phyloP scores from a whole-genome alignment of 2,329 filamentous ascomycete genomes.

The Remersonia thermophila region DNA sequence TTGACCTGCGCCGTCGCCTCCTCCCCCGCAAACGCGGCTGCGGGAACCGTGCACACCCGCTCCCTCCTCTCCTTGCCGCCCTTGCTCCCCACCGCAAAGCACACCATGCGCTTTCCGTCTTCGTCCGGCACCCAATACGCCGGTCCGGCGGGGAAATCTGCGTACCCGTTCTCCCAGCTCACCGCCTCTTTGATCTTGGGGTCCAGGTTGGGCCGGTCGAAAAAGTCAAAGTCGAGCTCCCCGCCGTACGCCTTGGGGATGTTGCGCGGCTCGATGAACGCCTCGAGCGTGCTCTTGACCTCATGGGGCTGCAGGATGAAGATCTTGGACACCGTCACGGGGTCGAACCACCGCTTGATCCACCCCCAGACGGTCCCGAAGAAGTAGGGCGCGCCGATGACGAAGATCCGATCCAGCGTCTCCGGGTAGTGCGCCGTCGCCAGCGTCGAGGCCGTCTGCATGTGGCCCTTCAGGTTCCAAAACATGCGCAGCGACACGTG shows the following conservation, averaged over 20 bases:
- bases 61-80: constrained; percentile 33
- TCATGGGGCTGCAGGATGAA: constrained; percentile 70
- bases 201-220: constrained; percentile 63
- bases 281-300: constrained; percentile 61
- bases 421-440: constrained; percentile 93
- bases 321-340: constrained; percentile 89
- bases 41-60: constrained; percentile 36
- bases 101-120: constrained; percentile 35
- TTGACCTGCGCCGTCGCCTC: background rate
- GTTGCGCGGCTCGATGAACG: constrained; percentile 70
- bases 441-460: constrained; percentile 81
- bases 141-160: constrained; percentile 44
- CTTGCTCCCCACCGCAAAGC: constrained; percentile 38
- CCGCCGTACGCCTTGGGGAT: constrained; percentile 88
- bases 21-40: constrained; percentile 13
- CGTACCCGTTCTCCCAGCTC: constrained; percentile 39
- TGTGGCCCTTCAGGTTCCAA: constrained; percentile 86
- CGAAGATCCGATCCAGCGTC: constrained; percentile 74
- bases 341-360: constrained; percentile 93
- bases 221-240: constrained; percentile 70
- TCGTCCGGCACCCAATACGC: constrained; percentile 43
- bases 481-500: constrained; percentile 85
- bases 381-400: constrained; percentile 82
- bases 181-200: constrained; percentile 38
- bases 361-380: constrained; percentile 91